Percentiles rank a stretch among this genome's conserved stretches.
These are phyloP conservation scores for Neophaeococcomyces aloes DNA, from an alignment of 2,329 filamentous ascomycete genomes.

Conservation along the genomic window DNA sequence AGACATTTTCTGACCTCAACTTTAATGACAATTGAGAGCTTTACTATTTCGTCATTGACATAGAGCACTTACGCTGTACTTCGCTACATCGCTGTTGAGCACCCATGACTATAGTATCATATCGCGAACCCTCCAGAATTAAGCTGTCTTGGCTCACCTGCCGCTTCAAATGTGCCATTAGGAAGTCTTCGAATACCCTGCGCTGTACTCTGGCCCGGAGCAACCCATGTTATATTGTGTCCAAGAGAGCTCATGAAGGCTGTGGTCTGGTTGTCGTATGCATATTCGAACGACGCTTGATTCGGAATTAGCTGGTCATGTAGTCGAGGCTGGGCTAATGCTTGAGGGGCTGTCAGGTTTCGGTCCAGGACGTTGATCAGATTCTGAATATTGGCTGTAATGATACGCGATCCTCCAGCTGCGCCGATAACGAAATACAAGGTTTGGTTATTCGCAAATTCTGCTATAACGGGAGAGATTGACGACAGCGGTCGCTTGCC, in stretches of 20 bases:
- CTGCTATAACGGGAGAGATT: constrained; percentile 69
- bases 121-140: constrained; percentile 57
- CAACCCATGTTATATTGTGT: constrained; percentile 62
- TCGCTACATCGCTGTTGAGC: too few species aligned
- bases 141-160: constrained; percentile 61
- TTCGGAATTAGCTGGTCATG: constrained; percentile 78
- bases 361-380: constrained; percentile 63
- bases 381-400: constrained; percentile 65
- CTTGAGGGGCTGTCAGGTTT: constrained; percentile 48
- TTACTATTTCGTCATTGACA: too few species aligned
- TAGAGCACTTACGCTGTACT: too few species aligned
- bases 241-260: constrained; percentile 53
- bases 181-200: constrained; percentile 54
- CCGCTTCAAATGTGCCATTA: constrained; percentile 67
- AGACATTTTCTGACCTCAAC: too few species aligned
- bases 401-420: constrained; percentile 73
- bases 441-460: constrained; percentile 48
- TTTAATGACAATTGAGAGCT: too few species aligned
- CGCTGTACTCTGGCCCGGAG: constrained; percentile 53
- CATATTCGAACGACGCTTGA: constrained; percentile 54
- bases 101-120: constrained; percentile 22
- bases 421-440: constrained; percentile 63
- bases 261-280: constrained; percentile 55
- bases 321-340: constrained; percentile 56
- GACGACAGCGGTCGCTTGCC: constrained; percentile 75